Evolutionary conservation across 169 alveolate species (phyloP), one percentile per base, ranked within the genome.

Genomic region (Plasmodium blacklocki): DNA sequence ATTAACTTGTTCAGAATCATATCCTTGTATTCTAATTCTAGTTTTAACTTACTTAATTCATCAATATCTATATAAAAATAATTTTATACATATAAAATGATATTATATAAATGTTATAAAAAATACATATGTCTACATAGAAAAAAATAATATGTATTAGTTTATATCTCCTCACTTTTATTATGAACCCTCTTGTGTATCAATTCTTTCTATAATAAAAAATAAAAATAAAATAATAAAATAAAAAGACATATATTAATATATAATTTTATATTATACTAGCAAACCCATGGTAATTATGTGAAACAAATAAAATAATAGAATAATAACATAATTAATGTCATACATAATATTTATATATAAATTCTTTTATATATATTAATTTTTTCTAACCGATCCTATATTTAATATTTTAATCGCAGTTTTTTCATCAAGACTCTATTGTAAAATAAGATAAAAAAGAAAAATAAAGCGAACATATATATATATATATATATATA

Each of bases 21-120:
- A 32, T 83, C 91, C 70, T 83, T 83, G 21, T 83, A 83, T 18
- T 83, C 83, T 63, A 83, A 47, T 45, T 83, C 91, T 63, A 83
- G 29, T 83, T 83, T 83, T 19, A 68, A 47, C 14, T 58, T 39
- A 58, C 23, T 68, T 18, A n/a, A 45, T 23, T 83, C 85, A 0
- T 29, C 75, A 15, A 21, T 6, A 58, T 83, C 83, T 83, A 52
- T 19, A 66, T 9, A 56, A 45, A 43, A 39, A 39, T 39, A 39
- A 39, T 39, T 39, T 39, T 39, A 39, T 5, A 39, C 47, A 39
- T 7, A 66, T 59, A 26, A 11, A 50, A 21, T 26, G 3, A 63
- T 11, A 26, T 0, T 26, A 45, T 29, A 49, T 68, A 49, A 15
- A 32, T 7, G 32, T 1, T 21, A 15, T 62, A 59, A 66, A 49